Evolutionary conservation across 768 basidiomycete species (phyloP), one percentile per base, ranked within the genome.

Genomic region (Rhizopogon vesiculosus): DNA sequence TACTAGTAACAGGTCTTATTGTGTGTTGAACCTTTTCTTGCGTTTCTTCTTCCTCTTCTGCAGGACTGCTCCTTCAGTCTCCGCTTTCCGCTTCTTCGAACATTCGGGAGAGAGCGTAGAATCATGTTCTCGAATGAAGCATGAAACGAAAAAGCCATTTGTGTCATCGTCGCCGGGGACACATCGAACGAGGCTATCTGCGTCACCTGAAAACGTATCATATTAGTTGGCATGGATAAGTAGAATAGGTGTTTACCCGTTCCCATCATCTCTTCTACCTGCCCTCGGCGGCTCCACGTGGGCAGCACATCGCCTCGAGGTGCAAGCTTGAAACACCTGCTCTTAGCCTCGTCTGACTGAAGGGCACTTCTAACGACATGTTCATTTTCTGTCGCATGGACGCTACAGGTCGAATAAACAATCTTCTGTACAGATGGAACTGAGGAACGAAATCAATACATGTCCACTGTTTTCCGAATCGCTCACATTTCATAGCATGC

Each of bases 131-230:
- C 59, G 62, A 40, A 92, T 74, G 67, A 98, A 94, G 69, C 90
- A 97, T n/a, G 91, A 86, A 22, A 99, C 95, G 63, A 99, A 99
- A 76, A 99, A 99, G 0, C 97, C 97, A 64, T 98, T 98, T 12
- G 91, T 93, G 39, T 81, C 83, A 64, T 98, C 94, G 57, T 89
- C 90, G 53, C 85, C 84, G 13, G 91, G 85, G 28, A 80, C 79
- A 67, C 91, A 93, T 16, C 91, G 83, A 28, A 93, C 64, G 18
- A 91, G 66, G 10, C 84, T 83, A 4, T 74, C 69, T 5, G 89
- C 86, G 56, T 82, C 68, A 19, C 67, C 86, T 87, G 59, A 28
- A n/a, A 50, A 10, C 33, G 8, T 13, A 8, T 61, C 25, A 57
- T 28, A 15, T 16, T 22, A 22, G 35, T 7, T 48, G 4, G 15